Percentiles rank a stretch among this genome's conserved stretches.
Evolutionary conservation across 176 grass and related monocot genomes (phyloP).

Genomic region (Aegilops umbellulata): DNA sequence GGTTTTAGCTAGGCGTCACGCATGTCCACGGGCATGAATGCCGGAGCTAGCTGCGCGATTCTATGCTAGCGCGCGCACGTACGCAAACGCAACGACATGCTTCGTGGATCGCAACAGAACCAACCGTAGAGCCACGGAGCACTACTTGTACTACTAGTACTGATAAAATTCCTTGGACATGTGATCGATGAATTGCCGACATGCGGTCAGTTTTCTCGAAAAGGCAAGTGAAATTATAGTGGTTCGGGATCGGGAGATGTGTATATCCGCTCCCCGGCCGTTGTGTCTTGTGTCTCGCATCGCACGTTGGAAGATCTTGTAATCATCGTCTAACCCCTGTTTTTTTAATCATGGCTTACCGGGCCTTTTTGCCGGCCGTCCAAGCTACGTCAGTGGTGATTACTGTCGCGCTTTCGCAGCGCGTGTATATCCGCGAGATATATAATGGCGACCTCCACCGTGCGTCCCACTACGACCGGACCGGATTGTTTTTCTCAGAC

Average conservation of each 20-base stretch:
- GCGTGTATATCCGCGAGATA: not conserved
- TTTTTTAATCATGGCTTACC: constrained; percentile 8
- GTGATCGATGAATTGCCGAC: not conserved
- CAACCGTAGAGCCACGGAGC: no score
- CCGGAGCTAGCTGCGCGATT: not conserved
- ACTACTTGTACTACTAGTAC: no score
- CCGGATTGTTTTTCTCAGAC: no score
- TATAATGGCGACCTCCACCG: not conserved
- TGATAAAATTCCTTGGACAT: not conserved
- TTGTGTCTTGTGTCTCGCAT: not conserved
- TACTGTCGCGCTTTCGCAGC: not conserved
- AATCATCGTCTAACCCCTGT: not conserved
- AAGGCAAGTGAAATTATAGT: not conserved
- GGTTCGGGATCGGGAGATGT: not conserved
- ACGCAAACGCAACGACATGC: no score
- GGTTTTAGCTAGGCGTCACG: not conserved
- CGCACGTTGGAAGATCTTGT: not conserved
- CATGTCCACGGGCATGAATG: not conserved
- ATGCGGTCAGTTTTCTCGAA: not conserved
- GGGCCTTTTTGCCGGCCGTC: constrained; percentile 39
- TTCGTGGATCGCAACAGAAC: not conserved
- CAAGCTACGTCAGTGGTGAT: constrained; percentile 40
- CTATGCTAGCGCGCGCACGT: not conserved
- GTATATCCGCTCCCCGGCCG: not conserved
- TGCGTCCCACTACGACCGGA: not conserved